A percentile compares a stretch with the other conserved stretches of the same genome.
phyloP scores from a whole-genome alignment of 495 filamentous ascomycete species.

The Penicillium canariense region DNA sequence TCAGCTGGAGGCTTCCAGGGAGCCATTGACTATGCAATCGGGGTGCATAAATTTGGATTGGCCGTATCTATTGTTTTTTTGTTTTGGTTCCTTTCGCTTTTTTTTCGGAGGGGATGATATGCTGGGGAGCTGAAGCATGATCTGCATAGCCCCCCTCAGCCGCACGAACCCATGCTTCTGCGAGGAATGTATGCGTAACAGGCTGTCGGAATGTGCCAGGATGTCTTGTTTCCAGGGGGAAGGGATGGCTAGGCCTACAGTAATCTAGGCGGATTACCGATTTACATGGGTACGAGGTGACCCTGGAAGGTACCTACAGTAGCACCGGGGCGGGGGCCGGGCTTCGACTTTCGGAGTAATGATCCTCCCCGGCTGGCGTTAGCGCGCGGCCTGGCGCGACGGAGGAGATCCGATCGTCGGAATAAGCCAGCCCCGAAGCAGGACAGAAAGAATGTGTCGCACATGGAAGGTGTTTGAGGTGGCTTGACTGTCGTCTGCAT shows the following conservation, averaged over 20 bases:
- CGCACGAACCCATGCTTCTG: conserved; percentile 16
- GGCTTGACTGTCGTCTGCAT: too few species aligned
- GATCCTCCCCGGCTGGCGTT: conserved; percentile 23
- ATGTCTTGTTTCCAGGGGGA: background rate
- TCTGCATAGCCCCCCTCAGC: background rate
- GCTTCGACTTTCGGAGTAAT: conserved; percentile 20
- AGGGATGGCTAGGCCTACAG: background rate
- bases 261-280: too few species aligned
- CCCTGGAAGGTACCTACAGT: background rate
- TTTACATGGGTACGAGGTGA: background rate
- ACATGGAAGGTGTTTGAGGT: too few species aligned
- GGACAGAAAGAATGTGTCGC: too few species aligned
- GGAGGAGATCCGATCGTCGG: conserved; percentile 25
- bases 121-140: background rate
- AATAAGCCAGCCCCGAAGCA: background rate
- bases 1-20: background rate
- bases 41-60: background rate
- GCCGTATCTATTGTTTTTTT: too few species aligned
- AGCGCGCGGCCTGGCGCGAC: conserved; percentile 22
- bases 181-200: conserved; percentile 8
- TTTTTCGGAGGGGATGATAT: background rate
- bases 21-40: background rate
- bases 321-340: background rate
- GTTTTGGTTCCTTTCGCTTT: too few species aligned
- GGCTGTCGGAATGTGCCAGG: conserved; percentile 20